Percentiles rank a stretch among this genome's conserved stretches.
These are phyloP conservation scores for Penicillium griseofulvum DNA, from an alignment of 2,329 filamentous ascomycete species.

Conservation along the genomic window DNA sequence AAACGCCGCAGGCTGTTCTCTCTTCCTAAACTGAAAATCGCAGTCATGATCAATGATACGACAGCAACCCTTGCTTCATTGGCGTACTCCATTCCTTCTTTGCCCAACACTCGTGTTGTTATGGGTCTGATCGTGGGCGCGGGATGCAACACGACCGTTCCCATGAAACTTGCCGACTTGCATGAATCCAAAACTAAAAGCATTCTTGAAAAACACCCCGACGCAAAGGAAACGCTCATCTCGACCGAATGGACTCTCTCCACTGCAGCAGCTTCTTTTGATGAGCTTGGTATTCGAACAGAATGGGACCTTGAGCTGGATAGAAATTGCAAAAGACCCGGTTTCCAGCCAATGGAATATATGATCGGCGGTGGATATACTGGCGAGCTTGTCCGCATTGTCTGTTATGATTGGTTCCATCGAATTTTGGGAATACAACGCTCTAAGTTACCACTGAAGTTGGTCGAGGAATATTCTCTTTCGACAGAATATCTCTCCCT, in stretches of 20 bases:
- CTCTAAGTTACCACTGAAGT: constrained; percentile 51
- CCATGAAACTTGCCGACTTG: constrained; percentile 60
- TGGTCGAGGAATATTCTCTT: constrained; percentile 57
- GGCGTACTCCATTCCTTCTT: constrained; percentile 63
- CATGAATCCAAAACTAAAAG: constrained; percentile 58
- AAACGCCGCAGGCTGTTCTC: constrained; percentile 32
- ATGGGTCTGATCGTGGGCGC: constrained; percentile 79
- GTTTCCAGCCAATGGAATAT: constrained; percentile 76
- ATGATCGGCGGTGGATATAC: constrained; percentile 73
- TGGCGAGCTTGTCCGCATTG: constrained; percentile 68
- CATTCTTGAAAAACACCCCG: constrained; percentile 44
- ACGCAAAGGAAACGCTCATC: constrained; percentile 62
- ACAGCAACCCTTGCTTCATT: constrained; percentile 76
- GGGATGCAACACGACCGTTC: constrained; percentile 73
- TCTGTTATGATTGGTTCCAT: constrained; percentile 62
- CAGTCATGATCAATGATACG: constrained; percentile 74
- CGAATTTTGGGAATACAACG: constrained; percentile 38
- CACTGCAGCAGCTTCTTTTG: constrained; percentile 63
- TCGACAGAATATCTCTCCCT: constrained; percentile 70
- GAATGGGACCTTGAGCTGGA: constrained; percentile 67
- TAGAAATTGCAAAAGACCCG: constrained; percentile 60
- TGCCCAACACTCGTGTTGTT: constrained; percentile 59
- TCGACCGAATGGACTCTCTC: constrained; percentile 81
- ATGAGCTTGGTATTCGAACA: constrained; percentile 60
- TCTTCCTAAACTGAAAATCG: constrained; percentile 64